A percentile compares a stretch with the other conserved stretches of the same genome.
Conservation (phyloP, 129 eudicot species). For the Glebionis coronaria region DNA sequence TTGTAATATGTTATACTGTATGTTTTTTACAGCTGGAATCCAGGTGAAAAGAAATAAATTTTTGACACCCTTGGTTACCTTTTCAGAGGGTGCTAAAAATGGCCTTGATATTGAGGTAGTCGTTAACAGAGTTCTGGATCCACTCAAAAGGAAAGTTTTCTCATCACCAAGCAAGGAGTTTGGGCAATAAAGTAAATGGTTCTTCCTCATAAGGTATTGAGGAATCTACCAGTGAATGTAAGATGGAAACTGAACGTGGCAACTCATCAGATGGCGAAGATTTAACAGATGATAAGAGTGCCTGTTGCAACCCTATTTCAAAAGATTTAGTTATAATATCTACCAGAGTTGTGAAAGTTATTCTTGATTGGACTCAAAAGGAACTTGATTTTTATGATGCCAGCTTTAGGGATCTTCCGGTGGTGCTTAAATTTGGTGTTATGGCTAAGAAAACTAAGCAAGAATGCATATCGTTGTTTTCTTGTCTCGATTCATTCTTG, state of each 20-base stretch:
- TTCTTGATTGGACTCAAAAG: conserved; percentile 78
- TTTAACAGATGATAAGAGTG: conserved; percentile 65
- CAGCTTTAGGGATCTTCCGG: conserved; percentile 84
- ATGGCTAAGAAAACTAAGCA: no score
- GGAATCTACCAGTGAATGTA: conserved; percentile 38
- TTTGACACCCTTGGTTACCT: conserved; percentile 81
- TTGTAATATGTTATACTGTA: no score
- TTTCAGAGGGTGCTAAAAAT: conserved; percentile 49
- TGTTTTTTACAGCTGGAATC: conserved; percentile 31
- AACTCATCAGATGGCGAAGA: conserved; percentile 27
- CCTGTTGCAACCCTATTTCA: conserved; percentile 44
- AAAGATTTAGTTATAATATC: conserved; percentile 57
- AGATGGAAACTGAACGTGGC: conserved; percentile 30
- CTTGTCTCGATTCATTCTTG: no score
- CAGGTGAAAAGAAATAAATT: conserved; percentile 65
- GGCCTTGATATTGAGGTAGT: conserved; percentile 62
- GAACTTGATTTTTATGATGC: conserved; percentile 66
- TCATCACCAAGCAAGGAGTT: conserved; percentile 18
- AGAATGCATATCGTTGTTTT: no score
- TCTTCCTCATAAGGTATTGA: conserved; percentile 35
- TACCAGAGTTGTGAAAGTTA: conserved; percentile 57
- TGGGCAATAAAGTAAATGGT: conserved; percentile 38
- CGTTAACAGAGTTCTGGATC: conserved; percentile 48
- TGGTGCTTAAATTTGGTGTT: conserved; percentile 64
- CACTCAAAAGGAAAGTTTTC: conserved; percentile 59